phyloP scores from a whole-genome alignment of 78 protist genomes.

The Paulinella micropora region DNA sequence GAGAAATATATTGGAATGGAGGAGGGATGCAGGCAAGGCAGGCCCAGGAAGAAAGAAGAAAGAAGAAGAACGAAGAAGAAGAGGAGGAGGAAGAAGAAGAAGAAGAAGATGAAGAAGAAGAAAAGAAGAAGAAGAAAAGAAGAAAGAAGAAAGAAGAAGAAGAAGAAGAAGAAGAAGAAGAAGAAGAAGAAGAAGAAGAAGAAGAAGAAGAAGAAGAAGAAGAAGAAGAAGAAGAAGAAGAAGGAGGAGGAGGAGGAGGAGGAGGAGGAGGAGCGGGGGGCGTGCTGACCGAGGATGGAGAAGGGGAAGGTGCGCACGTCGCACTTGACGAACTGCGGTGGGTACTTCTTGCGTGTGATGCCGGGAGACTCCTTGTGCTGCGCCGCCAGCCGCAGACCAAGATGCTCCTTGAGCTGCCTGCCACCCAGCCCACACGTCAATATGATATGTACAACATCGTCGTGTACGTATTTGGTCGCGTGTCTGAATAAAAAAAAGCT shows the following conservation, averaged over 20 bases:
- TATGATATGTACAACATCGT: neutral
- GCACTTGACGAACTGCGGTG: constrained; percentile 18
- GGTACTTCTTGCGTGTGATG: too few species aligned
- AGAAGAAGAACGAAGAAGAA: too few species aligned
- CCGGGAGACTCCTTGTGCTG: neutral
- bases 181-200: too few species aligned
- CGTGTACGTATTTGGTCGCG: neutral
- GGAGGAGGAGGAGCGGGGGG: neutral
- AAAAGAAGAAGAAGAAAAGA: too few species aligned
- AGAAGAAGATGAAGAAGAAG: too few species aligned
- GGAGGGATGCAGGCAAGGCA: too few species aligned
- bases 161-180: too few species aligned
- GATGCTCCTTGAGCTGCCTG: neutral
- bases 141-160: too few species aligned
- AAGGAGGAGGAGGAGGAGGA: neutral
- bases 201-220: too few species aligned
- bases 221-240: neutral
- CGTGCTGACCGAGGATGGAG: neutral
- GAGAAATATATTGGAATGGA: too few species aligned
- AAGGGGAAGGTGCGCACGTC: constrained; percentile 20
- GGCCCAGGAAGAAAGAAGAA: too few species aligned
- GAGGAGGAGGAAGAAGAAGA: too few species aligned
- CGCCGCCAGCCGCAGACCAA: neutral
- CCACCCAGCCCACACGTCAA: neutral
- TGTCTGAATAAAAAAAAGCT: neutral